phyloP scores from a whole-genome alignment of 2,329 filamentous ascomycete genomes.

The Aspergillus uvarum region DNA sequence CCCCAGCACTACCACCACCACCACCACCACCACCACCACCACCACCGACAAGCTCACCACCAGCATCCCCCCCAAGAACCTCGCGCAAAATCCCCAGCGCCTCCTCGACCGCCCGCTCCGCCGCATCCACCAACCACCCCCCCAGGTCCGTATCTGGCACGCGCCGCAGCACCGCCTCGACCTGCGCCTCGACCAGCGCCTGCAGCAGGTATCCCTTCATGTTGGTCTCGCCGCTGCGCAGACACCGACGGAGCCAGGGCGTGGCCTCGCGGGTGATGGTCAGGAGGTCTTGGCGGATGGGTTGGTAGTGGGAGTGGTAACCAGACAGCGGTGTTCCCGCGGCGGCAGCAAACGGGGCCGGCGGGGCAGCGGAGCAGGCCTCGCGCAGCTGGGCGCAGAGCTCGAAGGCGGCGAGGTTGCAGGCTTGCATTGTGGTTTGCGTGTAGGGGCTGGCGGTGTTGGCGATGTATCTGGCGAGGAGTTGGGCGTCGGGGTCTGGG shows the following conservation, averaged over 20 bases:
- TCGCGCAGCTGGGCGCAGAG: conserved; percentile 30
- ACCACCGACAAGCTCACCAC: too few species aligned
- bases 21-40: too few species aligned
- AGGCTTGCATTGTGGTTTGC: neutral
- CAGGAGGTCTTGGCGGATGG: conserved; percentile 29
- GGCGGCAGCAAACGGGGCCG: conserved; percentile 17
- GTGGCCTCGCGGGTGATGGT: conserved; percentile 42
- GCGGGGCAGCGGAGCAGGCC: too few species aligned
- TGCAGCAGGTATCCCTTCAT: conserved; percentile 53
- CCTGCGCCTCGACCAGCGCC: conserved; percentile 41
- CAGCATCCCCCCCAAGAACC: neutral
- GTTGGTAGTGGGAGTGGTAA: conserved; percentile 2
- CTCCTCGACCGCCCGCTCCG: neutral
- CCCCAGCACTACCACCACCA: too few species aligned
- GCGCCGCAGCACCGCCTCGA: conserved; percentile 45
- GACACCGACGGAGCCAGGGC: conserved; percentile 40
- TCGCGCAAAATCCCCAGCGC: too few species aligned
- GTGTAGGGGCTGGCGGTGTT: neutral
- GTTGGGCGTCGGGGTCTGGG: too few species aligned
- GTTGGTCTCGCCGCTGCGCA: conserved; percentile 57
- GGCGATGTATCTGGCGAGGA: conserved; percentile 12
- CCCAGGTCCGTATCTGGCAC: neutral
- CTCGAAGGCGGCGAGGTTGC: conserved; percentile 25
- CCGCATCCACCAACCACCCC: neutral
- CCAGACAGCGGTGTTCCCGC: too few species aligned